A percentile compares a stretch with the other conserved stretches of the same genome.
Evolutionary conservation across 2,329 filamentous ascomycete species (phyloP).

Genomic region (Paecilomyces niveus): DNA sequence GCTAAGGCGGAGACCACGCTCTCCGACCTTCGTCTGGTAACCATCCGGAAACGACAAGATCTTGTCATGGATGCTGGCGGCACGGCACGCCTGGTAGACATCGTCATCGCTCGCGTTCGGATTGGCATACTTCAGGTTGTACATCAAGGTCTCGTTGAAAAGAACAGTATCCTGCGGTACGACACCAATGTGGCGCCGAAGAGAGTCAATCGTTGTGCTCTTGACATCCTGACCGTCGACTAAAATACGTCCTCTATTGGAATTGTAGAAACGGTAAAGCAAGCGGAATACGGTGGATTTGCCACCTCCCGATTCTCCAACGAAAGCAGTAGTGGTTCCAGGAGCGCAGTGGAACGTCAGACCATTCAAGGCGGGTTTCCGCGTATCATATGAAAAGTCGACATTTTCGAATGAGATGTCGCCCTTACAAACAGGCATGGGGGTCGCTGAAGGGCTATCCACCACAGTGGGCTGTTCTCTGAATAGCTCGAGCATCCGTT

Average conservation of each 20-base stretch:
- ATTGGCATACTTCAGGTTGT: constrained; percentile 87
- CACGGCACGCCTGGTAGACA: constrained; percentile 71
- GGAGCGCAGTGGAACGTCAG: constrained; percentile 79
- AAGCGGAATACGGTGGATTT: constrained; percentile 96
- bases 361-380: constrained; percentile 75
- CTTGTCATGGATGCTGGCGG: constrained; percentile 87
- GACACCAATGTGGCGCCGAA: constrained; percentile 84
- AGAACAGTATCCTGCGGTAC: constrained; percentile 94
- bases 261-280: constrained; percentile 94
- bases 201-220: constrained; percentile 85
- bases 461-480: constrained; percentile 90
- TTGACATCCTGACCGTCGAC: constrained; percentile 80
- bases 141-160: constrained; percentile 93
- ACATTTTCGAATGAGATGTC: constrained; percentile 84
- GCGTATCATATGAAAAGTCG: constrained; percentile 80
- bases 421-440: constrained; percentile 64
- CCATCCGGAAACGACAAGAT: constrained; percentile 82
- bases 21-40: constrained; percentile 85
- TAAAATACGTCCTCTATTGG: constrained; percentile 68
- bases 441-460: constrained; percentile 60
- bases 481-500: constrained; percentile 90
- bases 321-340: constrained; percentile 89
- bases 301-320: constrained; percentile 92
- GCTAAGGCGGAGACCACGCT: constrained; percentile 77
- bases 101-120: constrained; percentile 73